These are phyloP conservation scores for Aspergillus glaucus DNA, from an alignment of 2,329 filamentous ascomycete species.

Conservation along the genomic window DNA sequence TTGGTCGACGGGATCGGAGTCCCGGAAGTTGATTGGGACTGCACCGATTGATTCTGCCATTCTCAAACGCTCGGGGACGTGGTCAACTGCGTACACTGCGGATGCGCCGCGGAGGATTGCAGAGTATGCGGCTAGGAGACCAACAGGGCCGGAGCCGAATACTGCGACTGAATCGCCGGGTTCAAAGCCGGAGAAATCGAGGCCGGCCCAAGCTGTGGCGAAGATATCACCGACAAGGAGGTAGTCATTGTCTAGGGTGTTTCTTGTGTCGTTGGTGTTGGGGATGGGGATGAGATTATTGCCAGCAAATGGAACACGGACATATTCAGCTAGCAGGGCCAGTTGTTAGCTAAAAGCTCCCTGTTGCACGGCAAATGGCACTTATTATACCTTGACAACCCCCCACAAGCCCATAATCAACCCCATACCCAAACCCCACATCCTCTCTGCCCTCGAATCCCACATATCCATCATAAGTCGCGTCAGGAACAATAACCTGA, in stretches of 20 bases:
- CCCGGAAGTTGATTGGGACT: conserved; percentile 54
- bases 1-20: conserved; percentile 43
- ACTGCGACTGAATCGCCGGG: conserved; percentile 53
- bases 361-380: not conserved
- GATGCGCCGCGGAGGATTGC: conserved; percentile 55
- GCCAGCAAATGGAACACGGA: conserved; percentile 13
- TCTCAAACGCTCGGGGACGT: conserved; percentile 53
- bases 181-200: conserved; percentile 33
- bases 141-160: conserved; percentile 59
- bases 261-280: not conserved
- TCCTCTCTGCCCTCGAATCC: not conserved
- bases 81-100: conserved; percentile 56
- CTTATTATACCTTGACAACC: not conserved
- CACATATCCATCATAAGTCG: conserved; percentile 4
- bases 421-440: conserved; percentile 2
- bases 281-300: conserved; percentile 10
- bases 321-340: conserved; percentile 10
- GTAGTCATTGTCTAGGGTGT: conserved; percentile 9
- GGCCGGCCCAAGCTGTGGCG: conserved; percentile 32
- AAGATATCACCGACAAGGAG: conserved; percentile 33
- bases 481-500: conserved; percentile 14
- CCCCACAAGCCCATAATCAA: conserved; percentile 1
- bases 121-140: conserved; percentile 60
- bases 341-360: too few species aligned
- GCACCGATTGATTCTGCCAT: conserved; percentile 52